Evolutionary conservation across 768 basidiomycete species (phyloP), one percentile per base, ranked within the genome.

Genomic region (Pisolithus microcarpus): DNA sequence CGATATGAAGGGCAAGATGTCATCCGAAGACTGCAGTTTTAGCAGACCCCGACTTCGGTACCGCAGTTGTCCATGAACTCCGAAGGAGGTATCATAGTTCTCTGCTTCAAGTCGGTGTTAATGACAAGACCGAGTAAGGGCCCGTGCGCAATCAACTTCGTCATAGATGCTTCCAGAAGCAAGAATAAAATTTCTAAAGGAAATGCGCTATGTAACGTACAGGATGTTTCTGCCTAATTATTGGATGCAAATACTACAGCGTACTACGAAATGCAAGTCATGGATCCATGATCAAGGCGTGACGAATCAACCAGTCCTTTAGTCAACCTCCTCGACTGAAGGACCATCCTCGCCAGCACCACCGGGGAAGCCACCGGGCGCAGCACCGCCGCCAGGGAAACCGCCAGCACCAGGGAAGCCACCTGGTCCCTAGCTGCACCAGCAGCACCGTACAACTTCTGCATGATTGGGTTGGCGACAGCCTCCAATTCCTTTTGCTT

Each of bases 401-500:
- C 52, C 54, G 38, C 75, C 53, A n/a, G 52, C 28, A 51, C 71
- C 65, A 49, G 66, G 58, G 44, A 52, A 65, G 31, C 78, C 30
- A 49, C 79, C 81, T 37, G 75, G 70, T 37, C 69, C 70, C n/a
- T n/a, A n/a, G n/a, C n/a, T n/a, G n/a, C n/a, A 56, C 82, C 84
- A 6, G 71, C 68, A 45, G 68, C 73, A 31, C 73, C 65, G 67
- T 95, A 94, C 24, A 94, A 78, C 61, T 76, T 79, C 67, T 77
- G 77, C 79, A 81, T 80, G 62, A 84, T 83, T 10, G 83, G 83
- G 68, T 82, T 88, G 61, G 91, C 89, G 58, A 94, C 65, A 16
- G 63, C 71, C 74, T 96, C 93, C 46, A 97, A 75, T 72, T 95
- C 93, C 77, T 94, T 94, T 68, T 94, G 92, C 73, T 83, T 87